Conservation (phyloP, 1,284 basidiomycete genomes). For the Schizophyllum amplum region DNA sequence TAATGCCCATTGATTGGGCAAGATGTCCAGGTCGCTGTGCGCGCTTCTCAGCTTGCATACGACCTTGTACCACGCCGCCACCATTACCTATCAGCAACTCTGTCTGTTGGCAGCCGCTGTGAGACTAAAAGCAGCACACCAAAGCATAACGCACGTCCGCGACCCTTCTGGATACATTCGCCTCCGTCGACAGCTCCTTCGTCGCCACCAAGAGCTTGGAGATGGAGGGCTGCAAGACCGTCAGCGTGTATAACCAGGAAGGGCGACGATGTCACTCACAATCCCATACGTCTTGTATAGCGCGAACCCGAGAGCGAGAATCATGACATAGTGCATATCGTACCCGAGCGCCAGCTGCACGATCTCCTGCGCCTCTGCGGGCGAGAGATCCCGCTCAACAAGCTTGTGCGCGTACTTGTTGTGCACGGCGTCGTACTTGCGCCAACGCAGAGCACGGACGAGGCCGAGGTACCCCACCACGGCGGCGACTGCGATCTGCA, state of each 20-base stretch:
- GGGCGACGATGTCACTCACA: constrained; percentile 22
- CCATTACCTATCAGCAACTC: constrained; percentile 30
- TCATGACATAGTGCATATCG: constrained; percentile 34
- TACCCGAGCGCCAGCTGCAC: constrained; percentile 23
- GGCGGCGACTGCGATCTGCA: constrained; percentile 1
- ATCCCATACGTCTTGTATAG: constrained; percentile 42
- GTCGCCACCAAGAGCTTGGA: constrained; percentile 32
- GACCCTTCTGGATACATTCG: constrained; percentile 31
- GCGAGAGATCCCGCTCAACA: constrained; percentile 24
- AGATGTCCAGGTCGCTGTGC: constrained; percentile 25
- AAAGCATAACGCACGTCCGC: constrained; percentile 29
- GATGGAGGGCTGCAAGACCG: constrained; percentile 29
- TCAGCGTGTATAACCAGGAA: background rate
- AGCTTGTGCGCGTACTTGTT: constrained; percentile 24
- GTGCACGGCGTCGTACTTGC: constrained; percentile 28
- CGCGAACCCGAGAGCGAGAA: constrained; percentile 33
- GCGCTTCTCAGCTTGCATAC: background rate
- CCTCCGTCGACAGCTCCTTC: constrained; percentile 26
- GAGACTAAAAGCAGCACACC: background rate
- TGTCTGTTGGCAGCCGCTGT: constrained; percentile 25
- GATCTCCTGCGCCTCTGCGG: constrained; percentile 36
- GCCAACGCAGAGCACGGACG: constrained; percentile 27
- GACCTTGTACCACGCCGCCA: background rate
- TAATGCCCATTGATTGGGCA: constrained; percentile 29
- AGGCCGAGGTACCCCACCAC: constrained; percentile 19